Evolutionary conservation across 495 filamentous ascomycete species (phyloP).

Genomic region (Neurospora sp.): DNA sequence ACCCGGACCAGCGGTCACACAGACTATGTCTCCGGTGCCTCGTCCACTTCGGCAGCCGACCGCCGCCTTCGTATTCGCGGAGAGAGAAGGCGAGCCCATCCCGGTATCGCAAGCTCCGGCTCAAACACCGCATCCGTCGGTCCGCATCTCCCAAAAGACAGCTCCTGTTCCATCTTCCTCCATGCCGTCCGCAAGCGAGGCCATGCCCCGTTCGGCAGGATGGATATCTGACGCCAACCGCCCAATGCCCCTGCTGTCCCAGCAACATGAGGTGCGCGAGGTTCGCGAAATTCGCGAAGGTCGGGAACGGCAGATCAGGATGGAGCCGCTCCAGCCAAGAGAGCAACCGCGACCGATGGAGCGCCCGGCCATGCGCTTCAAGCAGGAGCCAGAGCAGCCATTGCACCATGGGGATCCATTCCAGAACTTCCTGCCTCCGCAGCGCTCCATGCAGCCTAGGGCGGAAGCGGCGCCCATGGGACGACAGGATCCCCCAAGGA

Average conservation of each 20-base stretch:
- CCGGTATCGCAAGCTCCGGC: conserved; percentile 1
- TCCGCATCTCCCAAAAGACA: conserved; percentile 20
- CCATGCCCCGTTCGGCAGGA: conserved; percentile 10
- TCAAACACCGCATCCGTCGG: conserved; percentile 3
- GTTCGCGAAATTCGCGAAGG: conserved; percentile 10
- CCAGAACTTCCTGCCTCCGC: conserved; percentile 18
- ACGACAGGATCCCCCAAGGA: conserved; percentile 33
- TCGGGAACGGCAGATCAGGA: conserved; percentile 19
- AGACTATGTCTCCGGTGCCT: conserved; percentile 29
- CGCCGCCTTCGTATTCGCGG: conserved; percentile 18
- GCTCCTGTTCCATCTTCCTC: conserved; percentile 5
- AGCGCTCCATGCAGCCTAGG: conserved; percentile 23
- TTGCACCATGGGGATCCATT: conserved; percentile 21
- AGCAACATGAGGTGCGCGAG: conserved; percentile 12
- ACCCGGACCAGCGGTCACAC: conserved; percentile 12
- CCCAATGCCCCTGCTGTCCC: conserved; percentile 10
- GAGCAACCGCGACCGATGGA: conserved; percentile 22
- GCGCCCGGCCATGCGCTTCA: conserved; percentile 26
- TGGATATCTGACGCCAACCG: conserved; percentile 13
- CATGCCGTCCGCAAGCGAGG: conserved; percentile 16
- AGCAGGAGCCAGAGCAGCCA: conserved; percentile 34
- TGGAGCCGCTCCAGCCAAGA: conserved; percentile 13
- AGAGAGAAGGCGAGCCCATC: conserved; percentile 18
- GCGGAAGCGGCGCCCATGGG: conserved; percentile 28
- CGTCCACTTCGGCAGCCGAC: conserved; percentile 29